A percentile compares a stretch with the other conserved stretches of the same genome.
Conservation (phyloP, 305 asterid species). For the Fraxinus nigra region DNA sequence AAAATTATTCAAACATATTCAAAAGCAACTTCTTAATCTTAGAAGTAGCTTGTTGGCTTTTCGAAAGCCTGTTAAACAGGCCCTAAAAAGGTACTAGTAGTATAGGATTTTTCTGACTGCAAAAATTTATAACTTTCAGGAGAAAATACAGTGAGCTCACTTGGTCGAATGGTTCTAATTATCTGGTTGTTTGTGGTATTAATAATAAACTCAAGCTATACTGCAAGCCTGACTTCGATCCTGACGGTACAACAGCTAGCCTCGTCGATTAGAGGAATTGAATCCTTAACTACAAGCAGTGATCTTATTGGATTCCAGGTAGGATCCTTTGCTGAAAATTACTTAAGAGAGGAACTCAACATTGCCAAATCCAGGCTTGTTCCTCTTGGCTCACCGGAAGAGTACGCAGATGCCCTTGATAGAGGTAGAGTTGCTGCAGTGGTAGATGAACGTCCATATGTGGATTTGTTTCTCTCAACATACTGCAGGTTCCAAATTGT, state of each 20-base stretch:
- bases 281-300: constrained; percentile 55
- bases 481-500: constrained; percentile 61
- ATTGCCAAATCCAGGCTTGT: constrained; percentile 71
- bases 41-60: neutral
- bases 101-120: constrained; percentile 8
- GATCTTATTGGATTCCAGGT: constrained; percentile 66
- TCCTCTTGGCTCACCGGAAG: constrained; percentile 76
- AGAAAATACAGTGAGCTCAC: constrained; percentile 70
- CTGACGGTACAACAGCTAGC: constrained; percentile 71
- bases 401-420: constrained; percentile 56
- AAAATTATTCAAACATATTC: neutral
- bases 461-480: constrained; percentile 55
- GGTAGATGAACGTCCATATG: constrained; percentile 74
- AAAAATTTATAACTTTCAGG: constrained; percentile 36
- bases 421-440: constrained; percentile 59
- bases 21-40: neutral
- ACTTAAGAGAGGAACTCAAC: constrained; percentile 60
- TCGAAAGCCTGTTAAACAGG: neutral
- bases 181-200: constrained; percentile 80
- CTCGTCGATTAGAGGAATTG: constrained; percentile 68
- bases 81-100: neutral
- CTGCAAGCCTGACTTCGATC: constrained; percentile 79
- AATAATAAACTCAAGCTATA: constrained; percentile 76
- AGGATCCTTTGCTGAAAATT: constrained; percentile 70
- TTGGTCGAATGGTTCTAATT: constrained; percentile 71